Percentiles rank a stretch among this genome's conserved stretches.
Evolutionary conservation across 225 moss, liverwort and hornwort genomes (phyloP).

Genomic region (Climacium dendroides): DNA sequence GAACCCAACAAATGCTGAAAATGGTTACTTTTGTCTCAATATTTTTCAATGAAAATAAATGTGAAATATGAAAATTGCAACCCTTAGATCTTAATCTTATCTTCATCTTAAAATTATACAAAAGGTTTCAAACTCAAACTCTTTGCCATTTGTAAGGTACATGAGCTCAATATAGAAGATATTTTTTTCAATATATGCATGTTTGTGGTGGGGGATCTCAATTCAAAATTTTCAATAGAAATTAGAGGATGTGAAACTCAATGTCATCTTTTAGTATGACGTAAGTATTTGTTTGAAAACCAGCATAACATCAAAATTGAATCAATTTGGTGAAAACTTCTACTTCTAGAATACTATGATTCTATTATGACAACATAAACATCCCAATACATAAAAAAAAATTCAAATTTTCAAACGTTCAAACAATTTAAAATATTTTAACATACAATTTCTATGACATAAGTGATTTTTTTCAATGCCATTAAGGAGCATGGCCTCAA

Average conservation of each 20-base stretch:
- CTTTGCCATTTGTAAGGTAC: not conserved
- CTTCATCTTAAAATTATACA: fast-evolving
- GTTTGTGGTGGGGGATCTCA: fast-evolving
- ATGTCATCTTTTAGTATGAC: not conserved
- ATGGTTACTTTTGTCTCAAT: not conserved
- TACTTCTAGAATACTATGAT: not conserved
- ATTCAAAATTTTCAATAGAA: not conserved
- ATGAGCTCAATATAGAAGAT: no score
- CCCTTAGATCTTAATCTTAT: not conserved
- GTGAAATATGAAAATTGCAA: not conserved
- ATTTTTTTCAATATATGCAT: not conserved
- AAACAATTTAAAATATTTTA: not conserved
- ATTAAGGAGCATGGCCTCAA: not conserved
- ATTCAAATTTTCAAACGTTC: not conserved
- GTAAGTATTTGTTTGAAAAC: not conserved
- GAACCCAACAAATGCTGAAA: not conserved
- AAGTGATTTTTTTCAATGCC: not conserved
- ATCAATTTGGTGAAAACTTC: not conserved
- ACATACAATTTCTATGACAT: not conserved
- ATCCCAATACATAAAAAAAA: not conserved
- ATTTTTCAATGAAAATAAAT: not conserved
- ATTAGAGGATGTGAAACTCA: no score
- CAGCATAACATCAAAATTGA: not conserved
- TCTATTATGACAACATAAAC: not conserved
- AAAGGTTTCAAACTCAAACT: not conserved